phyloP scores from a whole-genome alignment of 441 rosid species.

The Biscutella laevigata region DNA sequence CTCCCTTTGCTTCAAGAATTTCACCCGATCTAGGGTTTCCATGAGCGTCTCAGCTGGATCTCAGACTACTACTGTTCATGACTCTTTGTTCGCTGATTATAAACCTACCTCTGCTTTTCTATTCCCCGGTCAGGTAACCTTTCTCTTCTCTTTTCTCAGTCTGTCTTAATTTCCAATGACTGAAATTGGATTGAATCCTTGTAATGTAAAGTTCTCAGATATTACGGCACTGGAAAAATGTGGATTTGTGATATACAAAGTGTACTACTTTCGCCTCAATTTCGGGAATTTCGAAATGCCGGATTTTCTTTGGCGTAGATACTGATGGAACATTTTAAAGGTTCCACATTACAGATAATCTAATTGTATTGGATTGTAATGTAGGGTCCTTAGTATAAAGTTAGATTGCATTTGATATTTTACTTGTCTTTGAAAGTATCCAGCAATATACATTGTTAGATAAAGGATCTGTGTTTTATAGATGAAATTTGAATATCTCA shows the following conservation, averaged over 20 bases:
- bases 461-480: too few species aligned
- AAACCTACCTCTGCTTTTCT: slow-evolving; percentile 71
- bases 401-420: too few species aligned
- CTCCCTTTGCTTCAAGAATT: slow-evolving; percentile 27
- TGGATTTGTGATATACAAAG: background rate
- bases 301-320: too few species aligned
- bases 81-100: slow-evolving; percentile 65
- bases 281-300: background rate
- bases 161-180: background rate
- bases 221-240: too few species aligned
- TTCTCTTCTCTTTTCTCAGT: background rate
- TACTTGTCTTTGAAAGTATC: too few species aligned
- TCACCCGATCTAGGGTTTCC: slow-evolving; percentile 47
- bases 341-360: background rate
- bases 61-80: slow-evolving; percentile 36
- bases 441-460: too few species aligned
- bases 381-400: background rate
- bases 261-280: background rate
- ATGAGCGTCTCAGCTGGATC: slow-evolving; percentile 63
- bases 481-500: slow-evolving; percentile 17
- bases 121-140: slow-evolving; percentile 90
- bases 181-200: background rate
- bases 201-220: too few species aligned
- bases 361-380: background rate
- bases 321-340: too few species aligned